Percentiles rank a stretch among this genome's conserved stretches.
These are phyloP conservation scores for Fusarium kyushuense DNA, from an alignment of 2,329 filamentous ascomycete genomes.

Conservation along the genomic window DNA sequence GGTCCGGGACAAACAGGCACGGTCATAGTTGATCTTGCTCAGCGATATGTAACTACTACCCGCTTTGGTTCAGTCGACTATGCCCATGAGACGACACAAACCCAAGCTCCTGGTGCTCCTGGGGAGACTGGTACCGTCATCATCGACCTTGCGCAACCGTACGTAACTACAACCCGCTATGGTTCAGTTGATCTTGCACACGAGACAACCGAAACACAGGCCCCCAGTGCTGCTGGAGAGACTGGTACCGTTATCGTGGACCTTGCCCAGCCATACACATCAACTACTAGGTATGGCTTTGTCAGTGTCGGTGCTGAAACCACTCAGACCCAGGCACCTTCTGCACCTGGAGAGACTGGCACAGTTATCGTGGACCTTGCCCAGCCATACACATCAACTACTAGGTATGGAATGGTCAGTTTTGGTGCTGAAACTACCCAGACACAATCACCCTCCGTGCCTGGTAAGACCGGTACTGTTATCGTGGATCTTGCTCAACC, in stretches of 20 bases:
- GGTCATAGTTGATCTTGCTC: neutral
- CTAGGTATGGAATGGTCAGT: neutral
- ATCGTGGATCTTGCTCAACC: conserved; percentile 4
- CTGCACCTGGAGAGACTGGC: neutral
- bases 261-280: neutral
- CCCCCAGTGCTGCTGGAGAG: neutral
- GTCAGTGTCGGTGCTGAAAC: neutral
- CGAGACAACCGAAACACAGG: neutral
- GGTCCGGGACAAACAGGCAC: neutral
- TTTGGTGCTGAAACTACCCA: neutral
- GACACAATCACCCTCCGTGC: neutral
- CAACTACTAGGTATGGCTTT: neutral
- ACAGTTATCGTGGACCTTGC: neutral
- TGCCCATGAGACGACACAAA: neutral
- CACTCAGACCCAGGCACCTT: neutral
- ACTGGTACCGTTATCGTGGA: neutral
- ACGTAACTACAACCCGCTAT: neutral
- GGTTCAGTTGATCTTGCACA: neutral
- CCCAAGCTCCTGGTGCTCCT: neutral
- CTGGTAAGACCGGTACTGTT: neutral
- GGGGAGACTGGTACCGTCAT: neutral
- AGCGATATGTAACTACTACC: neutral
- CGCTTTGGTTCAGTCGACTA: neutral
- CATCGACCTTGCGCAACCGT: neutral
- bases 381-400: neutral